phyloP scores from a whole-genome alignment of 1,139 yeast species.

The Saccharomyces pastorianus region DNA sequence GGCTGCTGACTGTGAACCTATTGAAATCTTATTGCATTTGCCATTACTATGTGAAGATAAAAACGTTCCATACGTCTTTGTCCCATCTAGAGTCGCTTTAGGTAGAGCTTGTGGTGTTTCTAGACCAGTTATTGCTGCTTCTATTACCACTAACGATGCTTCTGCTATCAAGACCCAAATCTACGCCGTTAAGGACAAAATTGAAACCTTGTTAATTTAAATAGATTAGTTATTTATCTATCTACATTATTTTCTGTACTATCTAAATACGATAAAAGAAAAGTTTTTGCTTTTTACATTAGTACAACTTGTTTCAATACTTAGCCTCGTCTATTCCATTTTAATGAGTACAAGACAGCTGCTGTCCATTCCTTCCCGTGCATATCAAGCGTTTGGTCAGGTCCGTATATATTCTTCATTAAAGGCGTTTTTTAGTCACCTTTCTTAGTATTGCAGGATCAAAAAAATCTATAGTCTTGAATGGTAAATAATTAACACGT shows the following conservation, averaged over 20 bases:
- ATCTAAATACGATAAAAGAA: neutral
- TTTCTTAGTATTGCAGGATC: neutral
- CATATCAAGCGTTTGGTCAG: neutral
- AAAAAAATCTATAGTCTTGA: neutral
- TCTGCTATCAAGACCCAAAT: slow-evolving; percentile 96
- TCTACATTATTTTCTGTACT: neutral
- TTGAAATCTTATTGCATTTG: slow-evolving; percentile 93
- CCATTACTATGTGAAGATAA: slow-evolving; percentile 98
- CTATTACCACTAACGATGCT: slow-evolving; percentile 97
- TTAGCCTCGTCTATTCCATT: neutral
- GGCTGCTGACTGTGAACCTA: slow-evolving; percentile 99
- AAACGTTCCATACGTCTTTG: slow-evolving; percentile 98
- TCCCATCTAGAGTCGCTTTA: slow-evolving; percentile 95
- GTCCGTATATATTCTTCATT: neutral
- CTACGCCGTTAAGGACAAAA: slow-evolving; percentile 96
- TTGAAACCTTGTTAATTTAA: slow-evolving; percentile 92
- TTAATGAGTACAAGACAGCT: neutral
- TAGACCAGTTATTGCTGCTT: slow-evolving; percentile 98
- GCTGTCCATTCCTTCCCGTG: neutral
- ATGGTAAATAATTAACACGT: neutral
- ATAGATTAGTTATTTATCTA: slow-evolving; percentile 3
- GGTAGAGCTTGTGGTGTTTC: slow-evolving; percentile 99
- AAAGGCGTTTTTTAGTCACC: neutral
- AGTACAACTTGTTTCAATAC: neutral
- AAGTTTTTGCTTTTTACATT: neutral